Evolutionary conservation across 495 filamentous ascomycete species (phyloP), one percentile per base, ranked within the genome.

Genomic region (Clavariopsis aquatica): DNA sequence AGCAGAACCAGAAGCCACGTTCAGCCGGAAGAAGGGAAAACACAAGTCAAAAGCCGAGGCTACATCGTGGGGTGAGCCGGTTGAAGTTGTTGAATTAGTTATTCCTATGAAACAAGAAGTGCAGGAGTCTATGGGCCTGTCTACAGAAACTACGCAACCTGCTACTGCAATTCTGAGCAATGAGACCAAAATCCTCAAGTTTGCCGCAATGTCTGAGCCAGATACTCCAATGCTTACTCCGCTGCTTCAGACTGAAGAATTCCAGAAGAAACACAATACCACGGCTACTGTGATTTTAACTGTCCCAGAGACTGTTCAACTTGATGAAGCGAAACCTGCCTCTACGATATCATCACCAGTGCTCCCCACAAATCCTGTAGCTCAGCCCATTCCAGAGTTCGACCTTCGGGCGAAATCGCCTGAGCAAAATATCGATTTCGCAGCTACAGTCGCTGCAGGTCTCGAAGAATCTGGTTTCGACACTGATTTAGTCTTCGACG

Each of bases 381-480:
- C 47, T 43, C 5, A 43, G 38, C 3, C 6, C 4, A 17, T 43
- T 43, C 38, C 20, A 27, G 47, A 49, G 26, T 7, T 15, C 29
- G 43, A 53, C 15, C 57, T 41, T 26, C 46, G 63, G 1, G 49
- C 65, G 15, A 28, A 31, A 24, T 71, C 69, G 26, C 65, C 65
- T 13, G 38, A 52, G 5, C 31, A 69, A 54, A 52, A 67, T 22
- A 61, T 64, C 62, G 60, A 73, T 56, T 54, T 70, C 43, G 59
- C 69, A 27, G 54, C 71, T 31, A 64, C 69, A 7, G 66, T 71
- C 29, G 56, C 47, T 10, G 59, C 63, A 47, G 69, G 69, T 17
- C 38, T 71, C 17, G 13, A 57, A 59, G 65, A 65, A 57, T 71
- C 69, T n/a, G 69, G 69, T 6, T 71, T 71, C 56, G 38, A 71